Percentiles rank a stretch among this genome's conserved stretches.
These are phyloP conservation scores for Yamadazyma friedrichii DNA, from an alignment of 1,139 yeast species.

Conservation along the genomic window DNA sequence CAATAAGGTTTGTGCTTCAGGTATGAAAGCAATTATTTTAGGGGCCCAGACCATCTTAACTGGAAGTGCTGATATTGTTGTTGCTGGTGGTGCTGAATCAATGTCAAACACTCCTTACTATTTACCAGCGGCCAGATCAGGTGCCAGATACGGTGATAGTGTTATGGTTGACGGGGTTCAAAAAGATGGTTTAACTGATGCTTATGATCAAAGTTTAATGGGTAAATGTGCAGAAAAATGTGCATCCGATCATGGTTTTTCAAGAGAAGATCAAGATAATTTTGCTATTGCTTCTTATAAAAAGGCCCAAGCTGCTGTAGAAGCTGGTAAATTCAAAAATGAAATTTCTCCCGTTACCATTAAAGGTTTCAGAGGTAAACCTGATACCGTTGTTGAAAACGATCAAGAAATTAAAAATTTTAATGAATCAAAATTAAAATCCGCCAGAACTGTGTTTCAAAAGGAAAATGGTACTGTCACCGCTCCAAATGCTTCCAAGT, in stretches of 20 bases:
- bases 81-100: slow-evolving; percentile 97
- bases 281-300: slow-evolving; percentile 68
- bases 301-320: slow-evolving; percentile 79
- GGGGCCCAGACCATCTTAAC: slow-evolving; percentile 90
- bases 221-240: slow-evolving; percentile 97
- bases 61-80: slow-evolving; percentile 88
- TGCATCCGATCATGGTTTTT: slow-evolving; percentile 65
- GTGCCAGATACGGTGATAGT: slow-evolving; percentile 86
- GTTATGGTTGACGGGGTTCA: slow-evolving; percentile 81
- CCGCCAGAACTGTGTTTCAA: slow-evolving; percentile 92
- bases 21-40: slow-evolving; percentile 84
- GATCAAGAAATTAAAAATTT: slow-evolving; percentile 79
- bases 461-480: slow-evolving; percentile 92
- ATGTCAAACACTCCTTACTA: slow-evolving; percentile 97
- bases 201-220: slow-evolving; percentile 84
- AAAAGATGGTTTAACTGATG: slow-evolving; percentile 90
- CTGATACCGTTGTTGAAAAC: slow-evolving; percentile 63
- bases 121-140: slow-evolving; percentile 78
- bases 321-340: slow-evolving; percentile 70
- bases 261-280: slow-evolving; percentile 72
- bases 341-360: slow-evolving; percentile 88
- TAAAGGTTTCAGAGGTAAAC: slow-evolving; percentile 91
- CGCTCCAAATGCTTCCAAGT: slow-evolving; percentile 93
- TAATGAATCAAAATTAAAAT: slow-evolving; percentile 68
- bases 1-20: slow-evolving; percentile 97